Percentiles rank a stretch among this genome's conserved stretches.
Conservation (phyloP, 1,284 basidiomycete species). For the Ganoderma lucidum region DNA sequence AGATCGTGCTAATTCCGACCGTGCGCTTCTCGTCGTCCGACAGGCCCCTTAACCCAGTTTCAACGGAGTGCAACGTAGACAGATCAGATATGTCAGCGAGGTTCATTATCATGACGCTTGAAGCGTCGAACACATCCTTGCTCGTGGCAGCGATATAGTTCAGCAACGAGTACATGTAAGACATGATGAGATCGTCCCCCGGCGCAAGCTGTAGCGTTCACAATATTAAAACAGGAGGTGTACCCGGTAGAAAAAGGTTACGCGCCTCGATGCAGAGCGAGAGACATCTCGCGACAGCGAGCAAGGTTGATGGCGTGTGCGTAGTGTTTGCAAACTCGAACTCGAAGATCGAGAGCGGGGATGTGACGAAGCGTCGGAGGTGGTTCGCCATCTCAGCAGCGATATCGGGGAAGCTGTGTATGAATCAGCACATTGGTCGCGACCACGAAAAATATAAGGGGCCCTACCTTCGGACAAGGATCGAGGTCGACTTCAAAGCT, state of each 20-base stretch:
- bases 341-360: conserved; percentile 89
- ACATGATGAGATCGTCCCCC: conserved; percentile 92
- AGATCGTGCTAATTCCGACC: conserved; percentile 91
- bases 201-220: conserved; percentile 69
- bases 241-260: conserved; percentile 10
- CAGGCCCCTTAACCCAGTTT: conserved; percentile 66
- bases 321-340: conserved; percentile 82
- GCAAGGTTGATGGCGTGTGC: conserved; percentile 77
- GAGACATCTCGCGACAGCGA: conserved; percentile 89
- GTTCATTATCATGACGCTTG: conserved; percentile 48
- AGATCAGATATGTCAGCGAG: conserved; percentile 49
- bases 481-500: conserved; percentile 81
- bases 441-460: not conserved
- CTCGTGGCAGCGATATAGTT: conserved; percentile 89
- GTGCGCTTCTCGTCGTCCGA: conserved; percentile 88
- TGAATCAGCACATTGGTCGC: conserved; percentile 8
- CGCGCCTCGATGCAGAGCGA: conserved; percentile 87
- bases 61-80: conserved; percentile 60
- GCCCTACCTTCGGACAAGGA: conserved; percentile 83
- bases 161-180: conserved; percentile 94
- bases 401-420: conserved; percentile 78
- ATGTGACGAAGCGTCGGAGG: conserved; percentile 89
- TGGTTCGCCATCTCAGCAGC: conserved; percentile 82
- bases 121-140: conserved; percentile 73
- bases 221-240: not conserved